Base-by-base conservation (phyloP, 441 rosid species). In the Gossypium lobatum region DNA sequence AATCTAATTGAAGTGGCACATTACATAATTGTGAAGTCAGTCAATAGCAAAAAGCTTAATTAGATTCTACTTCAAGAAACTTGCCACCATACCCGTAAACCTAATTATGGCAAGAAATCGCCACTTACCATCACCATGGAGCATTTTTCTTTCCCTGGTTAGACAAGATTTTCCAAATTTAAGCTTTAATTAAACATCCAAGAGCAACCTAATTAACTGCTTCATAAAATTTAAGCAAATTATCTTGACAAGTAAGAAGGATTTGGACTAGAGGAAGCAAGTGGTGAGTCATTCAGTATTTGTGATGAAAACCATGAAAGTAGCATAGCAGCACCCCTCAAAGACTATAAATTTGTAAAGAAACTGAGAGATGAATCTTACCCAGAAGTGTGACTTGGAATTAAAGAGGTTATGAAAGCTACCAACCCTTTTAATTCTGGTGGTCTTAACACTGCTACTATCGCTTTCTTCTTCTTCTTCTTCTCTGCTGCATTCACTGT, bases 361-460 rank as follows among this genome's bases (percentile, higher is more conserved):
- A 54, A 69, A n/a, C 9, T 50, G 61, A 14, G 25, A 71, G n/a
- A n/a, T 55, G 8, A 7, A 76, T 74, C 81, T 80, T 78, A 93
- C 98, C 98, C 97, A 93, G 85, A 89, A 84, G 64, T 79, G 89
- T 81, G 93, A 75, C 82, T 78, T 85, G 58, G 81, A 46, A 48
- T 69, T 71, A 54, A 86, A 59, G 37, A 75, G 73, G 64, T 64
- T 34, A 28, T 88, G 28, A 62, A 82, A 76, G 80, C 92, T 89
- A 60, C 89, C 88, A 42, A 82, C 23, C 79, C 85, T 88, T 58
- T 69, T 70, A 26, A 83, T 79, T 66, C 69, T 81, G 16, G 80
- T 80, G 76, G 81, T 72, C 81, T 77, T 83, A 68, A 77, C 80
- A 58, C 78, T 79, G 69, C 64, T 65, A 23, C 81, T 55, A 28